Conservation (phyloP, 257 asterid species). For the Solanum bulbocastanum region DNA sequence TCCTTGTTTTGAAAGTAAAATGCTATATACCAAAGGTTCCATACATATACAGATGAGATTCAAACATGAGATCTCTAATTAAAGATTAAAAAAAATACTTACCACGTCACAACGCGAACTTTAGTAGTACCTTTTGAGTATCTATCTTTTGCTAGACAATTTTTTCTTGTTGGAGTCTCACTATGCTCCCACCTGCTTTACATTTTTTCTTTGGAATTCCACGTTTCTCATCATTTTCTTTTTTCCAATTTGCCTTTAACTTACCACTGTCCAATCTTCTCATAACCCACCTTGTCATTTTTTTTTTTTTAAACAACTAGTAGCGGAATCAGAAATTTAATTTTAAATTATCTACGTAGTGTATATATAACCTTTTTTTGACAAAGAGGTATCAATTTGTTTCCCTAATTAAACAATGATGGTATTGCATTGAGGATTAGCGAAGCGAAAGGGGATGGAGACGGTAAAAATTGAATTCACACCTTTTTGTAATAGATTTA, state of each 20-base stretch:
- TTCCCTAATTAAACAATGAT: background rate
- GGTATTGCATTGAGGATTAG: background rate
- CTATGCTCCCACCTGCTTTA: background rate
- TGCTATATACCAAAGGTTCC: rapidly evolving
- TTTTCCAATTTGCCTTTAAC: background rate
- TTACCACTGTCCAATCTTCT: background rate
- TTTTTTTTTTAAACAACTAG: background rate
- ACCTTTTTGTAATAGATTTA: background rate
- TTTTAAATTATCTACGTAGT: background rate
- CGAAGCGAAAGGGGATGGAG: background rate
- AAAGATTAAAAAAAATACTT: background rate
- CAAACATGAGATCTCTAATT: background rate
- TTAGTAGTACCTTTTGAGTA: background rate
- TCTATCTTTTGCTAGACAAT: background rate
- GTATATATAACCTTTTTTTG: background rate
- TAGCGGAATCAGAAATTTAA: background rate
- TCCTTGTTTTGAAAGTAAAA: background rate
- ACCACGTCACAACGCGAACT: background rate
- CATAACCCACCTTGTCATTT: background rate
- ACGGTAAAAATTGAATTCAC: background rate
- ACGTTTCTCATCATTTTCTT: background rate
- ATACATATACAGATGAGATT: background rate
- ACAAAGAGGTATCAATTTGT: background rate
- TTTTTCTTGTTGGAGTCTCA: background rate
- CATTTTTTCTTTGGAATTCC: background rate